These are phyloP conservation scores for Panicum virgatum DNA, from an alignment of 202 grass and related monocot genomes.

Conservation along the genomic window DNA sequence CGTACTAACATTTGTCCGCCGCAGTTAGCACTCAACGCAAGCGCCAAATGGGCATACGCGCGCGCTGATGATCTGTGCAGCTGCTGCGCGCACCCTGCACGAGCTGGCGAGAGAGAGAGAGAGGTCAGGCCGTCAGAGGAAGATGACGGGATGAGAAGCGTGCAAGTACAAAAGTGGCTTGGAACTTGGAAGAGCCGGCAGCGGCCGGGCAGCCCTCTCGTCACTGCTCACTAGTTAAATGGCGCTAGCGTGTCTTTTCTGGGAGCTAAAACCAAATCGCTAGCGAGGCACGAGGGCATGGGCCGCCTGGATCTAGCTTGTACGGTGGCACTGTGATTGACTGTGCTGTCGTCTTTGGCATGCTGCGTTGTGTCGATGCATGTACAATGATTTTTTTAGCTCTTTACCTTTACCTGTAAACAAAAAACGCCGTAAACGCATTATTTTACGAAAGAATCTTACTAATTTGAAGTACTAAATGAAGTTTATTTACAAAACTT, in stretches of 20 bases:
- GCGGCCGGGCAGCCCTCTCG: no score
- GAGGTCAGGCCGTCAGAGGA: neutral
- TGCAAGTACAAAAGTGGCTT: constrained; percentile 10
- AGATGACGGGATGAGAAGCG: constrained; percentile 3
- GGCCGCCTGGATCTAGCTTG: constrained; percentile 1
- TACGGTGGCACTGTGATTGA: neutral
- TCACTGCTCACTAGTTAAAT: neutral
- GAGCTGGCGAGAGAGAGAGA: neutral
- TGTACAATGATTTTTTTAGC: no score
- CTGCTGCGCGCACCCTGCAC: neutral
- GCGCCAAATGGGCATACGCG: no score
- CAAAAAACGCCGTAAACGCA: no score
- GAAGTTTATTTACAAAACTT: no score
- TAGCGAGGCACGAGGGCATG: neutral
- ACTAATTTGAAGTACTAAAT: no score
- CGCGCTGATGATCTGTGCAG: neutral
- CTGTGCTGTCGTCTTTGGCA: neutral
- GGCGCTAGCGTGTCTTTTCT: neutral
- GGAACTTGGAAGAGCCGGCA: constrained; percentile 5
- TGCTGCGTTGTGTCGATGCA: no score
- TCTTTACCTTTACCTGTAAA: no score
- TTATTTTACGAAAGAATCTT: no score
- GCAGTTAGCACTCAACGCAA: no score
- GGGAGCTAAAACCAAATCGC: neutral
- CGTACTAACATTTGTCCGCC: neutral